Base-by-base conservation (phyloP, 2,329 filamentous ascomycete species). In the Colletotrichum sublineola region DNA sequence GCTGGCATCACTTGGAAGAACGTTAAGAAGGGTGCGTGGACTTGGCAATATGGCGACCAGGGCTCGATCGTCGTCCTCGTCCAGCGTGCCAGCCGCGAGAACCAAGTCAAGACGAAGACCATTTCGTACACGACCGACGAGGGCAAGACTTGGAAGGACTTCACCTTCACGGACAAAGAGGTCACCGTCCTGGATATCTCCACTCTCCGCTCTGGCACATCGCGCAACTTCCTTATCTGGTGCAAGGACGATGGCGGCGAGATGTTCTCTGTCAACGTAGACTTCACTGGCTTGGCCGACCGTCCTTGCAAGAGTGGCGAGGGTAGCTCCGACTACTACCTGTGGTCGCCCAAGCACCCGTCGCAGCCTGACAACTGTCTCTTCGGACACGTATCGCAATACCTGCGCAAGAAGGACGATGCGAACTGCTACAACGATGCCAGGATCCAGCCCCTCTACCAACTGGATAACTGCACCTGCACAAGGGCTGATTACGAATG, bases 21-120 rank as follows among this genome's bases (percentile, higher is more conserved):
- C 71, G 91, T 96, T 73, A 96, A 93, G 83, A 95, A 97, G 82
- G 97, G 96, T 7, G 89, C 88, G 46, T 97, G 95, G 86, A 92
- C 93, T 78, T 99, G 95, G 94, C 94, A 97, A 78, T 97, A 94
- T 80, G 97, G 96, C 71, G 97, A 99, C 77, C 94, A 97, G 80
- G 96, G 96, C 38, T 96, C 94, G 7, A 92, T 98, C 77, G 90
- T 98, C 74, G 94, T 97, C 53, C 92, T 99, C 61, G 95, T 96
- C 31, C 89, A 93, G 78, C 90, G 94, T 69, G 86, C 88, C 18
- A 88, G 87, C 64, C 86, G 89, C 63, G 94, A 93, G 5, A 92
- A 92, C 75, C 83, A 86, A 1, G 84, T 95, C 64, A 90, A 89
- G 78, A 93, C 92, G 2, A 90, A 93, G 65, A 83, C 84, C 2